A percentile compares a stretch with the other conserved stretches of the same genome.
These are phyloP conservation scores for Rhizoclosmatium sp. DNA, from an alignment of 192 early-diverging fungal species.

Conservation along the genomic window DNA sequence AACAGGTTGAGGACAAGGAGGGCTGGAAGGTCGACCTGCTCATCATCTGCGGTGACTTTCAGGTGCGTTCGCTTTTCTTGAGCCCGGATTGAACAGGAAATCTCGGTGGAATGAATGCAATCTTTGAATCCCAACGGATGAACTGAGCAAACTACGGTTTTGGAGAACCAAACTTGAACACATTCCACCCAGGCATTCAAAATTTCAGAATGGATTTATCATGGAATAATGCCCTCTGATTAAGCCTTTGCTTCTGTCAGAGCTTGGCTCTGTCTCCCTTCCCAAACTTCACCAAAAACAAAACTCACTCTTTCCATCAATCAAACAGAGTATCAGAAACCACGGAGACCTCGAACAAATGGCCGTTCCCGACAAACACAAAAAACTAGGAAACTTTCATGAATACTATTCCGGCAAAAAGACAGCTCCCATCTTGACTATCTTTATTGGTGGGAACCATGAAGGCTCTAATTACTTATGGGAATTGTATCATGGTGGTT, in stretches of 20 bases:
- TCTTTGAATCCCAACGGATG: no score
- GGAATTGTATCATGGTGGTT: slow-evolving; percentile 90
- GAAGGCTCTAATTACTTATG: slow-evolving; percentile 94
- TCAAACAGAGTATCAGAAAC: slow-evolving; percentile 81
- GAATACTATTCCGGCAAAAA: slow-evolving; percentile 90
- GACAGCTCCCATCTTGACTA: slow-evolving; percentile 82
- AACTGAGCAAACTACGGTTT: no score
- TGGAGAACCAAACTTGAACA: not conserved
- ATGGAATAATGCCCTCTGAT: no score
- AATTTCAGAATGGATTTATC: no score
- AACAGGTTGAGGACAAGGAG: slow-evolving; percentile 65
- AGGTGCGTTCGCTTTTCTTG: slow-evolving; percentile 51
- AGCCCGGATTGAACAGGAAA: no score
- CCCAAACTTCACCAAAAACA: not conserved
- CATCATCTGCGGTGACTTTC: slow-evolving; percentile 97
- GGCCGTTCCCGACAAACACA: slow-evolving; percentile 88
- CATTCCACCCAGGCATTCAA: no score
- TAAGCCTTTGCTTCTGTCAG: no score
- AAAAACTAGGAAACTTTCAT: slow-evolving; percentile 84
- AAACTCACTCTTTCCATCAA: not conserved
- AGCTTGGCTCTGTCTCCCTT: not conserved
- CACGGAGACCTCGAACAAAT: slow-evolving; percentile 78
- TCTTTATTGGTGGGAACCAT: slow-evolving; percentile 99
- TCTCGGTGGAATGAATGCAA: no score
- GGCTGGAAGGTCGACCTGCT: slow-evolving; percentile 85